A percentile compares a stretch with the other conserved stretches of the same genome.
Conservation (phyloP, 331 rosid species). For the Telfairia occidentalis region DNA sequence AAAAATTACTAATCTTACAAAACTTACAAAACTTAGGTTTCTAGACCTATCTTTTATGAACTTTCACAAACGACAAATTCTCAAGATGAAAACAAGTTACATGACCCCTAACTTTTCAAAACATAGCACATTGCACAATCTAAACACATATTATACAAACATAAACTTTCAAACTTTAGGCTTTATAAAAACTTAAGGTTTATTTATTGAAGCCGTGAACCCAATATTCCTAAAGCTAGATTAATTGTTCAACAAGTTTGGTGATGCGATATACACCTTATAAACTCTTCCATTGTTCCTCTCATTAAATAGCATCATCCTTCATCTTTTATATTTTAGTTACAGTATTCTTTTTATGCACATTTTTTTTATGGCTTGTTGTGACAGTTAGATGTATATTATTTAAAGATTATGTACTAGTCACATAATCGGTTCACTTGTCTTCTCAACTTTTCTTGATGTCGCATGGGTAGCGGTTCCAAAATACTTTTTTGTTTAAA, state of each 20-base stretch:
- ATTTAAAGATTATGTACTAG: background rate
- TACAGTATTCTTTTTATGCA: background rate
- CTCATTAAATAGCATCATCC: background rate
- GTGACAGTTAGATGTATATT: background rate
- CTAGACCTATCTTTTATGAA: background rate
- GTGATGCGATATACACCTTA: background rate
- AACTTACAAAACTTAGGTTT: background rate
- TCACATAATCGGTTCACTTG: background rate
- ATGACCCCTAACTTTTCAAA: too few species aligned
- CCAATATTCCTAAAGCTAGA: background rate
- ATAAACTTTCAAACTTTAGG: background rate
- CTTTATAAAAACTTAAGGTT: too few species aligned
- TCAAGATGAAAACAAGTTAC: background rate
- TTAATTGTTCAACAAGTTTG: background rate
- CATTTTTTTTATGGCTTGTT: too few species aligned
- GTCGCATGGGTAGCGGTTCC: background rate
- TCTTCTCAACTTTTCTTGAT: background rate
- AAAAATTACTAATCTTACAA: background rate
- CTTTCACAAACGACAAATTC: background rate
- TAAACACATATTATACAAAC: background rate
- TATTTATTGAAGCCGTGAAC: too few species aligned
- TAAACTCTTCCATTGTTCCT: background rate
- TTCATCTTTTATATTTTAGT: background rate
- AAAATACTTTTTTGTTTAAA: too few species aligned
- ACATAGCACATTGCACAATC: too few species aligned